These are phyloP conservation scores for Erodium moschatum DNA, from an alignment of 441 rosid genomes.

Conservation along the genomic window DNA sequence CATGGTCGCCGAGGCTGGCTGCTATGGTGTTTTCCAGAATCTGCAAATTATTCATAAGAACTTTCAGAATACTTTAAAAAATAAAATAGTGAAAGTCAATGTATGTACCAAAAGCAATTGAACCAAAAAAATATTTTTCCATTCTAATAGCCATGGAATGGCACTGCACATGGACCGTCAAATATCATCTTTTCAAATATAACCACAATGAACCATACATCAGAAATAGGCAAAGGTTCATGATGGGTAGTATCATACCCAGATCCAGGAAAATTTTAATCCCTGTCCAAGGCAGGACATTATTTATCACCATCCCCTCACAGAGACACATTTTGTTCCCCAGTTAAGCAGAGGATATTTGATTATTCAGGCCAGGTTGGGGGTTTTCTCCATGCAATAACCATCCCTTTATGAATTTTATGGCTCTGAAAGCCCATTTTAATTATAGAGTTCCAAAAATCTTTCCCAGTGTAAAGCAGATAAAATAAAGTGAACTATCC, in stretches of 20 bases:
- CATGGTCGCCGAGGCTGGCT: slow-evolving; percentile 67
- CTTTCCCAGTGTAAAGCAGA: not conserved
- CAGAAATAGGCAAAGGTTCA: not conserved
- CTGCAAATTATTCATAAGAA: slow-evolving; percentile 25
- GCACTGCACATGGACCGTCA: not conserved
- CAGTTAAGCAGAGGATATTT: not conserved
- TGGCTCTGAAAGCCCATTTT: not conserved
- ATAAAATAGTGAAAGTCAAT: not conserved
- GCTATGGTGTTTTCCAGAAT: slow-evolving; percentile 59
- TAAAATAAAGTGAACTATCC: not conserved
- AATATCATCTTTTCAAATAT: not conserved
- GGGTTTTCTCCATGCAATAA: not conserved
- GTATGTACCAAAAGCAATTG: not conserved
- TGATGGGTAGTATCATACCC: not conserved
- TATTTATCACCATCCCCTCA: not conserved
- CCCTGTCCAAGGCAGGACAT: not conserved
- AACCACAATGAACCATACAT: not conserved
- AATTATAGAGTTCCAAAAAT: slow-evolving; percentile 1
- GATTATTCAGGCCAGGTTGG: not conserved
- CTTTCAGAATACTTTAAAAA: slow-evolving; percentile 3
- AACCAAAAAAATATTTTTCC: not conserved
- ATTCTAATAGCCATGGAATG: not conserved
- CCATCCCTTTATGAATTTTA: not conserved
- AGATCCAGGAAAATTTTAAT: not conserved
- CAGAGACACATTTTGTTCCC: not conserved